Evolutionary conservation across 805 yeast species (phyloP), one percentile per base, ranked within the genome.

Genomic region (Monosporozyma solicola): DNA sequence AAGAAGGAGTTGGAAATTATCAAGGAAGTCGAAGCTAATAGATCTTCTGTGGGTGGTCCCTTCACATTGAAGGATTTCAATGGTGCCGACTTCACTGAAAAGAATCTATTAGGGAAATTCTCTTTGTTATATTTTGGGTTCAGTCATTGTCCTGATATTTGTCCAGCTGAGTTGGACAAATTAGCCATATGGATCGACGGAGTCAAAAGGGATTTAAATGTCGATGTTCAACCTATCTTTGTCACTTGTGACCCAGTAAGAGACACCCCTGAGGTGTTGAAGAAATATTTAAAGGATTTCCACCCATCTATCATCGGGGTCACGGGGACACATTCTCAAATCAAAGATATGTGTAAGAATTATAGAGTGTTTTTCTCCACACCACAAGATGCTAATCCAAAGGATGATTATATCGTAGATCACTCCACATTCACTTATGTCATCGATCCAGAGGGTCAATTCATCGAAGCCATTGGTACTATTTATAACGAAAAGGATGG

Each of bases 181-280:
- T 75, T 94, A 64, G 89, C 95, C 3, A 75, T 72, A 51, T 79
- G 72, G 77, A 73, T 79, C 62, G 79, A 78, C 56, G 78, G 76
- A 47, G 74, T 91, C 63, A 83, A 85, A 64, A 81, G 85, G 64
- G 65, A 67, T 41, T 77, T 83, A 55, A 51, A 45, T 7, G 43
- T 39, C 1, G 74, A 80, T 49, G 65, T 92, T 51, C 95, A 86
- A 70, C 96, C 98, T 0, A 72, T 92, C 22, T 92, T 92, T 69
- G 84, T 92, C 57, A 91, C 98, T 7, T 92, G 99, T 71, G 99
- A 92, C 67, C 99, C 99, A 3, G 91, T 87, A 2, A 80, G 99
- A 65, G 99, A 92, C 67, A 70, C 87, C 0, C 96, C 97, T 1
- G 89, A 83, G 53, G 86, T 89, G 5, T 66, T 92, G 52, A 85